Evolutionary conservation across 2,329 filamentous ascomycete genomes (phyloP), one percentile per base, ranked within the genome.

Genomic region (Pseudogymnoascus sp.): DNA sequence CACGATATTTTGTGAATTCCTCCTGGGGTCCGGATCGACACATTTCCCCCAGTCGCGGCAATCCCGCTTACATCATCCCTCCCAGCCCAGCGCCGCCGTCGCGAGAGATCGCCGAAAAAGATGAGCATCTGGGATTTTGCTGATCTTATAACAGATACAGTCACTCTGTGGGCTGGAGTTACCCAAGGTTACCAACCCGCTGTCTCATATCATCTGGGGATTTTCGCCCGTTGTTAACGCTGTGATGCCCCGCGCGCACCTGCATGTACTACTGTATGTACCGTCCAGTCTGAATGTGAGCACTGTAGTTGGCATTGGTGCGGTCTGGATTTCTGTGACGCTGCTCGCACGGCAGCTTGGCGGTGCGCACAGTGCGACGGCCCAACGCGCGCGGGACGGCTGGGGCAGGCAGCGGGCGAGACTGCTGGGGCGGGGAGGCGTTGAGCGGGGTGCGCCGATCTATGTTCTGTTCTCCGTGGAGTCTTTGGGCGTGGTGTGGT

Each of bases 211-310:
- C 10, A 34, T 16, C 28, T 56, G 28, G 50, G 50, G 50, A 56
- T 56, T 56, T 56, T 56, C 50, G 50, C 8, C 46, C 50, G 50
- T 56, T 56, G 50, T 16, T 7, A 56, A 34, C 50, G 50, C 50
- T 56, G 50, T 56, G 46, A 56, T 56, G 50, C 50, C 50, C 50
- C 8, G 5, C 50, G 50, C 25, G 8, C 25, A 56, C 50, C 25
- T 56, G 50, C 28, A 34, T 56, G 50, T 56, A 34, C 31, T 28
- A 28, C 23, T 34, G n/a, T 34, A 34, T 18, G 28, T 56, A 34
- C 46, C 18, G 46, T 56, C 25, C 25, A 10, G 25, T 18, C 6
- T 34, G 50, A 25, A 56, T 56, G 50, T 21, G 50, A 56, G 3
- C n/a, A 14, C n/a, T 31, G 12, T 11, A 8, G 14, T 31, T 28